Evolutionary conservation across 169 alveolate species (phyloP).

Genomic region (Plasmodium reichenowi): DNA sequence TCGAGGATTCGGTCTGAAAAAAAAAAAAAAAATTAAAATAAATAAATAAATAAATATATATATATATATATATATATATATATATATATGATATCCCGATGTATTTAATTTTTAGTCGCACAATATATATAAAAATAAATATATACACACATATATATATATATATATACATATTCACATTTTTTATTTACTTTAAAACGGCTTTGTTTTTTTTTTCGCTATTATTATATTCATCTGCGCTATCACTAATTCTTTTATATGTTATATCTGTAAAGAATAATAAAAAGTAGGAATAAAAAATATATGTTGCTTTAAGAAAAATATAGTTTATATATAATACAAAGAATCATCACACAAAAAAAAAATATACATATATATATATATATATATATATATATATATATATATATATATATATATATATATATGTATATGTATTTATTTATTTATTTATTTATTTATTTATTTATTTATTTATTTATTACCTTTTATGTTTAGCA

Average conservation of each 20-base stretch:
- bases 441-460: neutral
- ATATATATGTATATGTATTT: neutral
- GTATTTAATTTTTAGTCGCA: no score
- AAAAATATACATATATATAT: no score
- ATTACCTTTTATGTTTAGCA: constrained; percentile 5
- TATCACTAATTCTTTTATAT: neutral
- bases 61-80: neutral
- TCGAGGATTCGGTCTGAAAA: constrained; percentile 67
- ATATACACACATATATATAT: neutral
- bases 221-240: constrained; percentile 19
- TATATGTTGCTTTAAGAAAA: neutral
- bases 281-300: constrained; percentile 2
- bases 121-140: neutral
- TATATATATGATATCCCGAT: neutral
- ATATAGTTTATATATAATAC: neutral
- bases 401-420: neutral
- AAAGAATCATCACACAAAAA: neutral
- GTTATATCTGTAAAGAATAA: constrained; percentile 12
- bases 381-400: neutral
- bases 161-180: neutral
- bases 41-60: neutral
- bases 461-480: neutral
- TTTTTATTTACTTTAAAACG: constrained; percentile 36
- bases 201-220: constrained; percentile 65
- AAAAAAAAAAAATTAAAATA: neutral